Conservation (phyloP, 2,329 filamentous ascomycete species). For the Byssochlamys sp. region DNA sequence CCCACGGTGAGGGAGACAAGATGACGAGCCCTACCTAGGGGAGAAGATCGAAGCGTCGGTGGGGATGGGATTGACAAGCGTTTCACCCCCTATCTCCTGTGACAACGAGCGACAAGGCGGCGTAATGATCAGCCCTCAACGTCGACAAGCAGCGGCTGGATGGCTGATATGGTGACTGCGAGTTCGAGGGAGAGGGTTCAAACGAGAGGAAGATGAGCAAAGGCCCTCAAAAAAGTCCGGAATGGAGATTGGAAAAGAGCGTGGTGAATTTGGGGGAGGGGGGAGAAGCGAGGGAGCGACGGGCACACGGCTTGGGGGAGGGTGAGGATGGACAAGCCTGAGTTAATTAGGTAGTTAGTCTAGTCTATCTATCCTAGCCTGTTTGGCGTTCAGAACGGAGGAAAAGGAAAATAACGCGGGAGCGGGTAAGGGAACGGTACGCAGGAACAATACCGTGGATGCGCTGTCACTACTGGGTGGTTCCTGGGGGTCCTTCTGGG, state of each 20-base stretch:
- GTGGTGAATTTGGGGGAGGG: background rate
- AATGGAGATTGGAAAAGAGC: constrained; percentile 1
- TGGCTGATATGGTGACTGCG: background rate
- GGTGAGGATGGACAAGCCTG: background rate
- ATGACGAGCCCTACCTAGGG: background rate
- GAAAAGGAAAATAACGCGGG: background rate
- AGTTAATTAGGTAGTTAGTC: background rate
- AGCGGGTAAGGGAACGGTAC: background rate
- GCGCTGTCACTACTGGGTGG: background rate
- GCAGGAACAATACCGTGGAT: background rate
- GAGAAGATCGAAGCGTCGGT: background rate
- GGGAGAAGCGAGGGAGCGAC: background rate
- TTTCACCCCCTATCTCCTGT: constrained; percentile 4
- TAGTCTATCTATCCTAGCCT: background rate
- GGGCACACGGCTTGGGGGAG: background rate
- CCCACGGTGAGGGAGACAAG: background rate
- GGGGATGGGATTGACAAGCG: constrained; percentile 1
- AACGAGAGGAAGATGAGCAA: background rate
- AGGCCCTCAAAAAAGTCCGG: background rate
- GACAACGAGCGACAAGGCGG: background rate
- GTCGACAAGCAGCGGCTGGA: background rate
- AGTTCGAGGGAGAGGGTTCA: background rate
- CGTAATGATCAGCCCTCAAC: background rate
- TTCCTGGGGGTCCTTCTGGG: background rate
- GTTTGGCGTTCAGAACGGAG: background rate